Evolutionary conservation across 768 basidiomycete genomes (phyloP).

Genomic region (Agrocybe praecox): DNA sequence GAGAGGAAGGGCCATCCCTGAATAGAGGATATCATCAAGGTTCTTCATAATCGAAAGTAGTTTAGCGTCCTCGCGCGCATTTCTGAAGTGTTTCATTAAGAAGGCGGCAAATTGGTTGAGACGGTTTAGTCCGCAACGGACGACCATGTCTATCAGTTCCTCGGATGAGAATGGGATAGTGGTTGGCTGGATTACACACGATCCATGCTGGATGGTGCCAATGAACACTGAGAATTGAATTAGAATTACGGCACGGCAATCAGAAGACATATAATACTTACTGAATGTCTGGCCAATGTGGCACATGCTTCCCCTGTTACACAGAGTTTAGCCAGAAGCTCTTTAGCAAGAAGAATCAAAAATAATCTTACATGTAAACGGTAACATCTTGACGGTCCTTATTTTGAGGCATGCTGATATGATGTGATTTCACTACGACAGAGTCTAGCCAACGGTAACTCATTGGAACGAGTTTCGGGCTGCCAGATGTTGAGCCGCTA

Average conservation of each 20-base stretch:
- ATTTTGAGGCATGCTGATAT: slow-evolving; percentile 50
- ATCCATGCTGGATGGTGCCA: slow-evolving; percentile 70
- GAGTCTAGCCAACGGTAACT: slow-evolving; percentile 66
- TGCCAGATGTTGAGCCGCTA: slow-evolving; percentile 82
- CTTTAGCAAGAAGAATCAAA: slow-evolving; percentile 14
- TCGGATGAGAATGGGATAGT: slow-evolving; percentile 63
- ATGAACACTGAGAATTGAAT: slow-evolving; percentile 57
- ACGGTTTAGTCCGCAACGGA: slow-evolving; percentile 67
- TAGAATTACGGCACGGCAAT: slow-evolving; percentile 25
- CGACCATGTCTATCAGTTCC: slow-evolving; percentile 75
- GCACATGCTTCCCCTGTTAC: slow-evolving; percentile 77
- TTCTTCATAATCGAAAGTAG: slow-evolving; percentile 56
- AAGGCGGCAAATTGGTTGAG: slow-evolving; percentile 76
- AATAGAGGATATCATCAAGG: slow-evolving; percentile 67
- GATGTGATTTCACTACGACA: slow-evolving; percentile 62
- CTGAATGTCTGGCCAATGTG: slow-evolving; percentile 80
- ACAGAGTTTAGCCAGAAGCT: slow-evolving; percentile 34
- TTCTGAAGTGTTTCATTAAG: slow-evolving; percentile 63
- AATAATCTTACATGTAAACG: slow-evolving; percentile 64
- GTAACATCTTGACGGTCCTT: slow-evolving; percentile 65
- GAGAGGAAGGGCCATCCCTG: slow-evolving; percentile 60
- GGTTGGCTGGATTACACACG: slow-evolving; percentile 74
- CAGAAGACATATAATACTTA: slow-evolving; percentile 39
- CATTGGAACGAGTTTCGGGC: slow-evolving; percentile 77
- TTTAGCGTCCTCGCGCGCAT: slow-evolving; percentile 59